Percentiles rank a stretch among this genome's conserved stretches.
Conservation (phyloP, 2,329 filamentous ascomycete species). For the Zymoseptoria ardabiliae region DNA sequence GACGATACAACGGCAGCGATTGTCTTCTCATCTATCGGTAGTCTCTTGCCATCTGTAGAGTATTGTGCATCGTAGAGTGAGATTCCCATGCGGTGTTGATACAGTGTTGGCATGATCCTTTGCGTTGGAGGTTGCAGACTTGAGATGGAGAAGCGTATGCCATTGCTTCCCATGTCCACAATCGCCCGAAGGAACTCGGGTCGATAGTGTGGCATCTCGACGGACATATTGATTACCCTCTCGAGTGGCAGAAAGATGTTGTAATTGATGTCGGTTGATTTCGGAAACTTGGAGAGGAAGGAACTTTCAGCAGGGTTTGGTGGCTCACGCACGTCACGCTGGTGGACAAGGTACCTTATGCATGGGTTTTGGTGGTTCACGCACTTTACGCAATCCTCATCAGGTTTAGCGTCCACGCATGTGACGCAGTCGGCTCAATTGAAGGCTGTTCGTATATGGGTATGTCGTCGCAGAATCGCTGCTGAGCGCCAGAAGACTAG, state of each 20-base stretch:
- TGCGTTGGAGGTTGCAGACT: constrained; percentile 64
- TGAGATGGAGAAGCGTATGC: constrained; percentile 86
- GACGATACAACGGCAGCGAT: constrained; percentile 60
- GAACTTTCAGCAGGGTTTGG: no score
- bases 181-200: constrained; percentile 24
- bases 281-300: no score
- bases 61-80: constrained; percentile 77
- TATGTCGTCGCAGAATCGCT: no score
- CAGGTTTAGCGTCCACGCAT: no score
- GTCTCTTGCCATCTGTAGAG: constrained; percentile 31
- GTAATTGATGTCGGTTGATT: no score
- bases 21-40: constrained; percentile 51
- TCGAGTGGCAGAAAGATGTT: neutral
- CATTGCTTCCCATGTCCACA: constrained; percentile 58
- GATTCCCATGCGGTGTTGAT: constrained; percentile 69
- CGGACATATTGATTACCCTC: neutral
- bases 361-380: no score
- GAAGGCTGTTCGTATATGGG: no score
- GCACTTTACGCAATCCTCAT: no score
- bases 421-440: no score
- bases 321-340: no score
- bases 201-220: constrained; percentile 4
- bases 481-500: no score
- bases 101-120: constrained; percentile 69
- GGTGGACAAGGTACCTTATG: no score